Conservation (phyloP, 2,329 filamentous ascomycete species). For the Leptosphaerulina australis region DNA sequence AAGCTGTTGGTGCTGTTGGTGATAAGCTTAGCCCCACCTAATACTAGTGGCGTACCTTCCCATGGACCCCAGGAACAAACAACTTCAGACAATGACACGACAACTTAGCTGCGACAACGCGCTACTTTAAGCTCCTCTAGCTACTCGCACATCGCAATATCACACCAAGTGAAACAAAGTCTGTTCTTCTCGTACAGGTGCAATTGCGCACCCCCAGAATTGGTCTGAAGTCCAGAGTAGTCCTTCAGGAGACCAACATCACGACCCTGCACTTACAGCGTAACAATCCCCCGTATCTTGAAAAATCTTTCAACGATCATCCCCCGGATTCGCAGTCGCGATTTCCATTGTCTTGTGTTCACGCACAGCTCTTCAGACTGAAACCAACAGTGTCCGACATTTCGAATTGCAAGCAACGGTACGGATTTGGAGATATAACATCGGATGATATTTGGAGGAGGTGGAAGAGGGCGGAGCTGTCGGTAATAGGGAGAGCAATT, state of each 20-base stretch:
- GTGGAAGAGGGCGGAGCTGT: slow-evolving; percentile 18
- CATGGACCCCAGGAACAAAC: slow-evolving; percentile 3
- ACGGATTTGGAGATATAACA: neutral
- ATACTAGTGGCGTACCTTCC: slow-evolving; percentile 5
- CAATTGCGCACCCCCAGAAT: neutral
- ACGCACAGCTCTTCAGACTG: neutral
- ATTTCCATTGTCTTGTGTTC: neutral
- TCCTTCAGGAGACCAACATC: neutral
- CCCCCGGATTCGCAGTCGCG: too few relatives aligned
- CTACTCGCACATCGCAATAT: neutral
- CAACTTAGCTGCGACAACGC: neutral
- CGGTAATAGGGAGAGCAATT: slow-evolving; percentile 17
- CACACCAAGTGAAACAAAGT: neutral
- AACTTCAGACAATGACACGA: neutral
- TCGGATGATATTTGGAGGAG: slow-evolving; percentile 10
- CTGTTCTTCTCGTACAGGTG: neutral
- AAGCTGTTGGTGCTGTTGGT: slow-evolving; percentile 7
- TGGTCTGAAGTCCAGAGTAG: neutral
- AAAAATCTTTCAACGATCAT: neutral
- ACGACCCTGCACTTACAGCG: neutral
- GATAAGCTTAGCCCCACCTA: slow-evolving; percentile 7
- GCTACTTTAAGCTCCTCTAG: neutral
- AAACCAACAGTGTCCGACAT: neutral
- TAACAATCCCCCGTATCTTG: neutral
- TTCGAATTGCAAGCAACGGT: neutral